Percentiles rank a stretch among this genome's conserved stretches.
phyloP scores from a whole-genome alignment of 2,329 filamentous ascomycete species.

The Aotearoamyces nothofagi region DNA sequence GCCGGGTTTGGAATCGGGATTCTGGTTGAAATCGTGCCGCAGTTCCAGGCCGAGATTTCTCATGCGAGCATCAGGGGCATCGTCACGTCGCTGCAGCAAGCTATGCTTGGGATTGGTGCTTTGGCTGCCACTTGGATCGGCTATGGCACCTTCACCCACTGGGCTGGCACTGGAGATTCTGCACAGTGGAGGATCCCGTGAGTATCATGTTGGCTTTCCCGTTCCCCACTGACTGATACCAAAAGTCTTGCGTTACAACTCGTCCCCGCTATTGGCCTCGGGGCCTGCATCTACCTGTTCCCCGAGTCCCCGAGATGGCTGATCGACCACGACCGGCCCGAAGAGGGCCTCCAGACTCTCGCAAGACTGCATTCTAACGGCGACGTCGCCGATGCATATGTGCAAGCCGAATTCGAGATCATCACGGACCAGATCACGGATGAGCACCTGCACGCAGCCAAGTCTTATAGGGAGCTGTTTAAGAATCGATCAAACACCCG shows the following conservation, averaged over 20 bases:
- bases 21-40: constrained; percentile 46
- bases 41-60: constrained; percentile 51
- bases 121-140: constrained; percentile 44
- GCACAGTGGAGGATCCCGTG: constrained; percentile 13
- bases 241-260: too few species aligned
- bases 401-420: constrained; percentile 55
- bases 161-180: constrained; percentile 5
- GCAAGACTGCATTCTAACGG: constrained; percentile 57
- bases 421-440: constrained; percentile 51
- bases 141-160: constrained; percentile 34
- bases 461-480: constrained; percentile 57
- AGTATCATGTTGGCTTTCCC: constrained; percentile 23
- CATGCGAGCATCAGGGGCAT: constrained; percentile 47
- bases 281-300: constrained; percentile 53
- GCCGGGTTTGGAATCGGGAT: constrained; percentile 43
- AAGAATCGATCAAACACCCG: constrained; percentile 51
- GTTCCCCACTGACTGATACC: constrained; percentile 22
- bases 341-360: constrained; percentile 50
- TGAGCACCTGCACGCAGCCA: constrained; percentile 54
- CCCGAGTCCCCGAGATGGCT: constrained; percentile 62
- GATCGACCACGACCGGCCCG: constrained; percentile 52
- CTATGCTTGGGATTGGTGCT: constrained; percentile 48
- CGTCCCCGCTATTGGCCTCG: constrained; percentile 48
- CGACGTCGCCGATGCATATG: constrained; percentile 49
- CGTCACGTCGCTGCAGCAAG: constrained; percentile 46